These are phyloP conservation scores for Rhodotorula sp. DNA, from an alignment of 1,284 basidiomycete genomes.

Conservation along the genomic window DNA sequence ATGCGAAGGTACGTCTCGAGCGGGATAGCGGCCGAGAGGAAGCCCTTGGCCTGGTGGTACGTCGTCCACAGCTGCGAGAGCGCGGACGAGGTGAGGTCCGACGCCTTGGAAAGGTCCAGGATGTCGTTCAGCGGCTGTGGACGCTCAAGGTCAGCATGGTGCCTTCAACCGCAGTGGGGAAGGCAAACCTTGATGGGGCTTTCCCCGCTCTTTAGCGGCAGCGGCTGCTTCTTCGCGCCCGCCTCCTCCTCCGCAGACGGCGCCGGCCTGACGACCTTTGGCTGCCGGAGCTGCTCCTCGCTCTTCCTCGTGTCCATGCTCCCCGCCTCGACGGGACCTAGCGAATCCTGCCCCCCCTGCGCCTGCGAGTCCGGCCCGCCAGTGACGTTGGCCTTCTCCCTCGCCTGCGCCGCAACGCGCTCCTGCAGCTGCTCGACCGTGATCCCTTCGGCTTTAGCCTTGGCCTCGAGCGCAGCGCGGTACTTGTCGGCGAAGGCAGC, in stretches of 20 bases:
- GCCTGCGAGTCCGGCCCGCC: too few relatives aligned
- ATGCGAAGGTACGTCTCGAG: slow-evolving; percentile 71
- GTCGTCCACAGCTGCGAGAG: slow-evolving; percentile 82
- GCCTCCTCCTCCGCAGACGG: slow-evolving; percentile 12
- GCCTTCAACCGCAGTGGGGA: background rate
- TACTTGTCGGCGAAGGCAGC: slow-evolving; percentile 42
- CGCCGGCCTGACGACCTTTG: slow-evolving; percentile 22
- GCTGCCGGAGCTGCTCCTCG: slow-evolving; percentile 1
- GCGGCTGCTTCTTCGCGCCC: background rate
- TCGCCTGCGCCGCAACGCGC: slow-evolving; percentile 6
- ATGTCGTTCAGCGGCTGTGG: slow-evolving; percentile 74
- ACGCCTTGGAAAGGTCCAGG: slow-evolving; percentile 71
- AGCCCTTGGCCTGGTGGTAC: slow-evolving; percentile 81
- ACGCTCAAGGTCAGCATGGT: background rate
- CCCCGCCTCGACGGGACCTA: slow-evolving; percentile 29
- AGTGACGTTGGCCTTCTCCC: slow-evolving; percentile 6
- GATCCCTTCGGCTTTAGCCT: slow-evolving; percentile 40
- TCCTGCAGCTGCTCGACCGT: slow-evolving; percentile 40
- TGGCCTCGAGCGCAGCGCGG: slow-evolving; percentile 34
- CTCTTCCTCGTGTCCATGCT: slow-evolving; percentile 22
- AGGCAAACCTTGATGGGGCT: slow-evolving; percentile 37
- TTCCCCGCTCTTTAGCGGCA: slow-evolving; percentile 3
- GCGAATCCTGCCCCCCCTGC: background rate
- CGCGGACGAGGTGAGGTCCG: slow-evolving; percentile 71
- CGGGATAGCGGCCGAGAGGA: slow-evolving; percentile 76